Evolutionary conservation across 208 protist species (phyloP), one percentile per base, ranked within the genome.

Genomic region (Wallacemonas collosoma): DNA sequence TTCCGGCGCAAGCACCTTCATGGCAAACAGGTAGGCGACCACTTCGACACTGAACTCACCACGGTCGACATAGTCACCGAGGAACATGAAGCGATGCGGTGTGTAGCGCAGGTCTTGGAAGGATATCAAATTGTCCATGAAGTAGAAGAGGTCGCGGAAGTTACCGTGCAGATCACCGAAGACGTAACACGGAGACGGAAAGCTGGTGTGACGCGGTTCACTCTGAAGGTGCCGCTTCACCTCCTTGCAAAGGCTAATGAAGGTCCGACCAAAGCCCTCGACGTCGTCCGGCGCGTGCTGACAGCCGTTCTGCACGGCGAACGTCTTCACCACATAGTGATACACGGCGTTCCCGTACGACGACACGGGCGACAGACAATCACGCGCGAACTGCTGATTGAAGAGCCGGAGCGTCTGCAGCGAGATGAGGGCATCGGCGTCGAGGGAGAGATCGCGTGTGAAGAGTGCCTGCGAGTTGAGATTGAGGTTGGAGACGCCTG

Each of bases 51-150:
- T 91, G 72, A 95, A 95, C 70, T 93, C 88, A 26, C 98, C 98
- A 65, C 98, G 94, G 78, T 99, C 98, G 12, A 99, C 98, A 84
- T 99, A 99, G 84, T 99, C 98, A 45, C 94, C 98, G n/a, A 99
- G 89, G 71, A 99, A 99, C 26, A 99, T 81, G 73, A 99, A 99
- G 14, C 88, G 86, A 68, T 95, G 88, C 53, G 94, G 89, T 45
- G 92, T 95, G 91, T 97, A 97, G 76, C 91, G 90, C 38, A 97
- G 82, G 62, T 96, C 90, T 63, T 96, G 86, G 77, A 97, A 97
- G 72, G 88, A 90, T 40, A 97, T 90, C 45, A 98, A 81, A 56
- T 97, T 93, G 69, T 93, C 86, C 73, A 96, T 87, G 72, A 98
- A 98, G 77, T 97, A 97, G 80, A 97, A 95, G 36, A 98, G 84